Evolutionary conservation across 2,329 filamentous ascomycete species (phyloP).

Genomic region (Calonectria naviculata): DNA sequence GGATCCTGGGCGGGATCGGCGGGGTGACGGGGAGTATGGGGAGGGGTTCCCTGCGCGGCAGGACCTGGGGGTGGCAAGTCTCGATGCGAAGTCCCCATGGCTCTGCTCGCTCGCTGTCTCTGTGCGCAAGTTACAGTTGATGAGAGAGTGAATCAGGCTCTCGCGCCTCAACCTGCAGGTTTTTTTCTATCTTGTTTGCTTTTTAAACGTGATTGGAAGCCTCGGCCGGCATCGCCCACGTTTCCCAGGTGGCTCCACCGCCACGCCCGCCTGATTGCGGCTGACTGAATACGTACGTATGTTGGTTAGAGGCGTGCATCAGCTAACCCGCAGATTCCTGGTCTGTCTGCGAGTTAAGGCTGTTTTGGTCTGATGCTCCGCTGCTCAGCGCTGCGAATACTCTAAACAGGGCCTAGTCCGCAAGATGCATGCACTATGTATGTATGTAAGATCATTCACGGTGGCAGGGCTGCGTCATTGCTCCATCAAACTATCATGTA

Average conservation of each 20-base stretch:
- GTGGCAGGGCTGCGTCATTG: neutral
- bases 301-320: neutral
- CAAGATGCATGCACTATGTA: neutral
- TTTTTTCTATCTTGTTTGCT: neutral
- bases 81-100: neutral
- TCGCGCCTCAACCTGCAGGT: neutral
- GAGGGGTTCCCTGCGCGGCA: neutral
- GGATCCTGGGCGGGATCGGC: neutral
- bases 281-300: neutral
- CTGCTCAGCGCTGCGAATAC: neutral
- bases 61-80: neutral
- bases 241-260: neutral
- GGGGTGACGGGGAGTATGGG: neutral
- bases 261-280: neutral
- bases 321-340: neutral
- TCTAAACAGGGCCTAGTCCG: neutral
- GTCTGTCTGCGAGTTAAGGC: neutral
- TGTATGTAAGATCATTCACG: neutral
- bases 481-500: neutral
- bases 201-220: neutral
- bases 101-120: neutral
- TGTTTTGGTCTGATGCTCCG: neutral
- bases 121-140: neutral
- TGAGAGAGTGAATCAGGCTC: neutral
- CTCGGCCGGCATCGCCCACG: neutral